phyloP scores from a whole-genome alignment of 768 basidiomycete species.

The Neoboletus magnificus region DNA sequence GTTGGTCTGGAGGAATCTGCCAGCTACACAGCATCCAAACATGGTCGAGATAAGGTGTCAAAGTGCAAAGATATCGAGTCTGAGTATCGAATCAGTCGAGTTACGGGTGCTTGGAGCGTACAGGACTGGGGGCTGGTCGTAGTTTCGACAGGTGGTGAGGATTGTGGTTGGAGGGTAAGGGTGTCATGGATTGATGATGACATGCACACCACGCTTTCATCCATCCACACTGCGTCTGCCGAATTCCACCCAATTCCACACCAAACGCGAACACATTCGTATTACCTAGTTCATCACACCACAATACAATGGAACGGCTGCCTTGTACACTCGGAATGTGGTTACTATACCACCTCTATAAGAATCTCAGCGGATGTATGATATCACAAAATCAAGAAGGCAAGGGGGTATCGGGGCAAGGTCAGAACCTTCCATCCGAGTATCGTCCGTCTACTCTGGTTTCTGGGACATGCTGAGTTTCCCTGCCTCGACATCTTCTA shows the following conservation, averaged over 20 bases:
- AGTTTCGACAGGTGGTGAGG: not conserved
- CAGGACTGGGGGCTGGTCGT: not conserved
- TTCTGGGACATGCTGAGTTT: constrained; percentile 24
- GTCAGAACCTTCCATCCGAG: constrained; percentile 1
- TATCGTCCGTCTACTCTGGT: constrained; percentile 24
- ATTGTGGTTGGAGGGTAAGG: constrained; percentile 2
- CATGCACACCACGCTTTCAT: not conserved
- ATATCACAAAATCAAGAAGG: constrained; percentile 3
- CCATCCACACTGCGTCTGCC: constrained; percentile 3
- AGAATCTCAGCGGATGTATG: constrained; percentile 3
- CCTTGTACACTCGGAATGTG: constrained; percentile 3
- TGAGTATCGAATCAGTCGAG: not conserved
- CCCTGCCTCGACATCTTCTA: constrained; percentile 63
- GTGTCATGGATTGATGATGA: constrained; percentile 16
- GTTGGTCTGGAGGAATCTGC: constrained; percentile 75
- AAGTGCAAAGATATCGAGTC: not conserved
- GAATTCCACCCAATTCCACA: constrained; percentile 6
- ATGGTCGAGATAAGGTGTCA: constrained; percentile 34
- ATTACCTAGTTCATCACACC: not conserved
- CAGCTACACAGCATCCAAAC: constrained; percentile 81
- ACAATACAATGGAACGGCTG: not conserved
- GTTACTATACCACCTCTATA: constrained; percentile 11
- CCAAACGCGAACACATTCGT: not conserved
- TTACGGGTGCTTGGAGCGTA: not conserved
- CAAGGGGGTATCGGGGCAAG: constrained; percentile 15